Base-by-base conservation (phyloP, 2,329 filamentous ascomycete species). In the Nemania abortiva region DNA sequence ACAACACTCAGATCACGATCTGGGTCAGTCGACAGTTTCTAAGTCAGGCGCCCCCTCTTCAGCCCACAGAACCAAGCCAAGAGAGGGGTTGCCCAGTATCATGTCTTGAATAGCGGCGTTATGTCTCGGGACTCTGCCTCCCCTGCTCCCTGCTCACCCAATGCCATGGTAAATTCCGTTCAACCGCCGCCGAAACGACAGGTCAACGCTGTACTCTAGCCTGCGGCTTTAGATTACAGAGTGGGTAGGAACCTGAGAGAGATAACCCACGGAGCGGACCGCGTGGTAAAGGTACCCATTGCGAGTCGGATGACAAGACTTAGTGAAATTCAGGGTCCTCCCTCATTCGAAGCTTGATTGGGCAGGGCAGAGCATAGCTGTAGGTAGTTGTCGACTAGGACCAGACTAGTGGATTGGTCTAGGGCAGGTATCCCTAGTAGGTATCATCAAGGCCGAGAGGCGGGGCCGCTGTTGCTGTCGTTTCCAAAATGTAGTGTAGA, bases 301-400 rank as follows among this genome's bases (percentile, higher is more conserved):
- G 29, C 52, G 60, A 63, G 59, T 27, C 34, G 49, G 49, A 34
- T 18, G 34, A 57, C 34, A 24, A 39, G 52, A 37, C 24, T 31
- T 31, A 52, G 39, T 27, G 31, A 20, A 45, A 31, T 54, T 63
- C 60, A 56, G 60, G 60, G 60, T 63, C 60, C 37, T 56, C 34
- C 29, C n/a, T 34, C 27, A 11, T 22, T n/a, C 39, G 24, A 47
- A 18, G 60, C 60, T 63, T 18, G 39, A 63, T 63, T 37, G 22
- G 60, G 52, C 47, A 55, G 60, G 60, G n/a, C 45, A 29, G 47
- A 24, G 24, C 22, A 45, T 27, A 49, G 37, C 56, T 24, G 20
- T 37, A 49, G 18, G 15, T 15, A 20, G 18, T 3, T 15, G 57
- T 27, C 3, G 52, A 27, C 29, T 34, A 47, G 47, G 13, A 15